A percentile compares a stretch with the other conserved stretches of the same genome.
phyloP scores from a whole-genome alignment of 2,329 filamentous ascomycete species.

The Cordyceps javanica region DNA sequence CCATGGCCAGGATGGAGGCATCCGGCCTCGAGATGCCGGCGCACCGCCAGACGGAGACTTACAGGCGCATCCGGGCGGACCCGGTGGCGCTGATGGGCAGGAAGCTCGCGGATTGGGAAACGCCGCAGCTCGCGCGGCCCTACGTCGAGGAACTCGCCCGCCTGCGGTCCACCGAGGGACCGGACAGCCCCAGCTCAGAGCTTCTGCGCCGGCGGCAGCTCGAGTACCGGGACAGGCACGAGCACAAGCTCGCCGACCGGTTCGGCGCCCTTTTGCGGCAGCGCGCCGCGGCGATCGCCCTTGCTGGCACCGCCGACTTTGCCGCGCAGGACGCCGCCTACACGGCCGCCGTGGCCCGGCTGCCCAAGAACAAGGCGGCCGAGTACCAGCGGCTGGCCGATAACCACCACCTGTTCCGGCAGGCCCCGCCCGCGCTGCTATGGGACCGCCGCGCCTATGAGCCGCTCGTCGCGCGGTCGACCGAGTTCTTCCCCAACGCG shows the following conservation, averaged over 20 bases:
- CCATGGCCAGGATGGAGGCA: constrained; percentile 41
- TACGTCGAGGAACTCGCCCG: constrained; percentile 37
- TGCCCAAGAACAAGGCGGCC: constrained; percentile 27
- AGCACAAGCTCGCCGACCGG: constrained; percentile 16
- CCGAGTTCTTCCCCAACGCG: constrained; percentile 63
- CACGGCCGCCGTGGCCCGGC: constrained; percentile 26
- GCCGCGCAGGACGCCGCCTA: constrained; percentile 27
- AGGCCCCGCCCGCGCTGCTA: constrained; percentile 41
- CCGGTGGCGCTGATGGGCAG: constrained; percentile 17
- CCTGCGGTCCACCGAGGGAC: constrained; percentile 20
- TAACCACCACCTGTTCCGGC: constrained; percentile 45
- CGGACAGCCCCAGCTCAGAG: background rate
- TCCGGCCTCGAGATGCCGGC: constrained; percentile 37
- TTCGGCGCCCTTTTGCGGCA: constrained; percentile 29
- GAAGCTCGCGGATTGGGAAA: constrained; percentile 24
- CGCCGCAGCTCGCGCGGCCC: constrained; percentile 30
- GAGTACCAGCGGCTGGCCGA: constrained; percentile 42
- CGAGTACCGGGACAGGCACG: constrained; percentile 22
- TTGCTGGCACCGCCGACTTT: constrained; percentile 20
- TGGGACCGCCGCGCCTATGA: constrained; percentile 70
- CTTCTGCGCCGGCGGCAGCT: constrained; percentile 22
- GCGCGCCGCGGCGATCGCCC: constrained; percentile 22
- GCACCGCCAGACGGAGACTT: constrained; percentile 33
- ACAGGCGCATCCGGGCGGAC: constrained; percentile 19
- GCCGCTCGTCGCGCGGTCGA: constrained; percentile 49